phyloP scores from a whole-genome alignment of 2,329 filamentous ascomycete species.

The Talaromyces piceae region DNA sequence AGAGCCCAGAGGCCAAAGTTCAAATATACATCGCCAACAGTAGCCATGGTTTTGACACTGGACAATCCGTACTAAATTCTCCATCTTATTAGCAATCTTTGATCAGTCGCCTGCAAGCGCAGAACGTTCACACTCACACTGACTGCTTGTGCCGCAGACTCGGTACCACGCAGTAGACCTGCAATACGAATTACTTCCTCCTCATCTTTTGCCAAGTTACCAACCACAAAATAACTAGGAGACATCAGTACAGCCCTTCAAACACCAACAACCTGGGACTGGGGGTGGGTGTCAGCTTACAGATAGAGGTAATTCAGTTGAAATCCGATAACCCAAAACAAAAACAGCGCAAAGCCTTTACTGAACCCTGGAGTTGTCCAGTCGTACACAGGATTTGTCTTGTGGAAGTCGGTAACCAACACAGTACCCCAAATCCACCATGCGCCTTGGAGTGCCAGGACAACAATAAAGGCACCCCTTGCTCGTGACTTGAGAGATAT shows the following conservation, averaged over 20 bases:
- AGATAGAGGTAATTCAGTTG: slow-evolving; percentile 68
- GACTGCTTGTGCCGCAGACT: slow-evolving; percentile 65
- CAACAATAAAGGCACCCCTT: slow-evolving; percentile 48
- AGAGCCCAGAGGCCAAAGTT: slow-evolving; percentile 64
- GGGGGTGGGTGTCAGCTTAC: slow-evolving; percentile 36
- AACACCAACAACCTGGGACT: background rate
- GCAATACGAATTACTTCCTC: slow-evolving; percentile 61
- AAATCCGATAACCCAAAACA: slow-evolving; percentile 61
- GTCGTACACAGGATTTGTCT: slow-evolving; percentile 55
- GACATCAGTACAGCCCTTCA: background rate
- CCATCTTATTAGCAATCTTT: background rate
- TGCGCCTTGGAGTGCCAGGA: slow-evolving; percentile 50
- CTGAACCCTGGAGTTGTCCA: slow-evolving; percentile 60
- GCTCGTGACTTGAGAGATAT: slow-evolving; percentile 49
- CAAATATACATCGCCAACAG: slow-evolving; percentile 60
- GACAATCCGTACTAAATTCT: slow-evolving; percentile 53
- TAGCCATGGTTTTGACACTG: slow-evolving; percentile 54
- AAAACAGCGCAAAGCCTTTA: slow-evolving; percentile 57
- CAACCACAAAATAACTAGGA: slow-evolving; percentile 59
- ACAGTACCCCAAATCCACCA: slow-evolving; percentile 69
- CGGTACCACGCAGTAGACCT: slow-evolving; percentile 60
- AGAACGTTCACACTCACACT: slow-evolving; percentile 37
- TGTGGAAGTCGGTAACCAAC: slow-evolving; percentile 53
- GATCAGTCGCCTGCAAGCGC: background rate
- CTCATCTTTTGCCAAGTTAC: slow-evolving; percentile 55